Evolutionary conservation across 176 grass and related monocot species (phyloP), one percentile per base, ranked within the genome.

Genomic region (Eremochloa ophiuroides): DNA sequence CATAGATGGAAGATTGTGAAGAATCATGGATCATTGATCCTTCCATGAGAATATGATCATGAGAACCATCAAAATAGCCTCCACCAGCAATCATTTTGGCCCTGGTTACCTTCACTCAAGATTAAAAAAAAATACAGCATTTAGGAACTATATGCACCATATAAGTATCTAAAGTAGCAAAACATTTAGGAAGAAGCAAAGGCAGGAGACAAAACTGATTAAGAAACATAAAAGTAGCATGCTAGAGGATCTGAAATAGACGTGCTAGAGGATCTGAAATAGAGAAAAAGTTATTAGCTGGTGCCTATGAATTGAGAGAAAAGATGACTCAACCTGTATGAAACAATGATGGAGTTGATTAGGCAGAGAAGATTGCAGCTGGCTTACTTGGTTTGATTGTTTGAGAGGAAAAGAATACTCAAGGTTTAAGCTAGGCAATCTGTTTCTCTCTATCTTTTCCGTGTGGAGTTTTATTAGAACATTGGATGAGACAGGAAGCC

Each of bases 31-130:
- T 17, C 50, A 93, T 68, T 68, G 91, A 86, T 80, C 81, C 75
- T 72, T 81, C 86, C 84, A 93, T 78, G 65, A 86, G 35, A 60
- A 84, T 88, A 69, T 82, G 77, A 85, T 86, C 84, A 43, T 84
- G 78, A 41, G 78, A 79, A 44, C 82, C 84, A 62, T 91, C 86
- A 77, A 84, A 87, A 46, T 82, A 91, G 28, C 82, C 75, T 66
- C 87, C 88, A 61, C 80, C 89, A 47, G 48, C 79, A 70, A 90
- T 90, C 94, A 94, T 94, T 59, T 75, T 91, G 43, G 6, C 15
- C 43, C 42, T 58, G 64, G 66, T 18, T 33, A 51, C 79, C 82
- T 73, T 83, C 80, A 60, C 63, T 67, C 40, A 29, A 27, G 70
- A 84, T 75, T n/a, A n/a, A 71, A 48, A 41, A 64, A 85, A 64